Evolutionary conservation across 148 eudicot species (phyloP), one percentile per base, ranked within the genome.

Genomic region (Cornus kousa): DNA sequence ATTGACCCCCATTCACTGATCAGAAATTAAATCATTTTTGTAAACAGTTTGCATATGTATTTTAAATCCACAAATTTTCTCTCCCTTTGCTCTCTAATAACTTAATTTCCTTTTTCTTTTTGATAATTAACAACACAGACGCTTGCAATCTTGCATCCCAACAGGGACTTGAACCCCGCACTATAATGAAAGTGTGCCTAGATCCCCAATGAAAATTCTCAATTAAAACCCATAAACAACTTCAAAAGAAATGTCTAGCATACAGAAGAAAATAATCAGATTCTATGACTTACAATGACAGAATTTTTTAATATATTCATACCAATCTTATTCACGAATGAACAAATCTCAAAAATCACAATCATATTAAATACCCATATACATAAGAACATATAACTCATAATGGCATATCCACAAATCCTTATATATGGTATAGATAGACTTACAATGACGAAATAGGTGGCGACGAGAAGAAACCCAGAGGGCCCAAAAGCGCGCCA

Each of bases 391-490:
- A 20, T n/a, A 20, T 4, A 62, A 19, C 20, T 7, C 3, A 62
- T 17, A 17, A 62, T 5, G 23, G 11, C 4, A 62, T 2, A 19
- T 19, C 20, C 17, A 19, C 66, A 62, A 20, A 62, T 62, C 20
- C 7, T 62, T 62, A 62, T 62, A 16, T 53, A 53, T 53, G 67
- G 67, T 37, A 9, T 28, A 11, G 68, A 72, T n/a, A 28, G 77
- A 79, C 94, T 90, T 77, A 95, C 98, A 80, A 93, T 81, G 70
- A 95, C 89, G 77, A 95, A 95, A 67, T 93, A 95, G 10, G 90
- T 75, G 66, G 98, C 98, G 40, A 95, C 97, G 55, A 95, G 97
- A 73, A 95, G 86, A 77, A 95, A 90, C 53, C 93, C 98, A 76
- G 89, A 78, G 39, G 85, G 82, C 9, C 93, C 90, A 85, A 95